phyloP scores from a whole-genome alignment of 2,329 filamentous ascomycete species.

The Dactylonectria macrodidyma region DNA sequence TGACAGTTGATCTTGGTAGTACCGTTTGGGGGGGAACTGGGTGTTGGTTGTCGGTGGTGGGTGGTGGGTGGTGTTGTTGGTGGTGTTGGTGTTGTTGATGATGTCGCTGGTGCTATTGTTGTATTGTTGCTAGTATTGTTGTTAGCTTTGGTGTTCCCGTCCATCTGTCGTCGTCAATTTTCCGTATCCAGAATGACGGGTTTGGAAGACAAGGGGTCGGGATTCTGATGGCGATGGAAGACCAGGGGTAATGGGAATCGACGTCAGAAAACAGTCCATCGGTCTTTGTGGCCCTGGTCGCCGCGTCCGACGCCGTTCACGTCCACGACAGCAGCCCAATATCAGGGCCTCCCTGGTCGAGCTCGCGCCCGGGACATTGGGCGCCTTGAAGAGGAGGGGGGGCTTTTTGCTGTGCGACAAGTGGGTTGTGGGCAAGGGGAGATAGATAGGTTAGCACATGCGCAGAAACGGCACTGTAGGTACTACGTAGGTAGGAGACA shows the following conservation, averaged over 20 bases:
- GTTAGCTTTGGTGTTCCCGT: background rate
- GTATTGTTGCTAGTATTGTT: background rate
- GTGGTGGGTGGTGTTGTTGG: background rate
- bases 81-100: background rate
- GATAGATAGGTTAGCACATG: too few relatives aligned
- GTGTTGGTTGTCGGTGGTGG: background rate
- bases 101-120: too few relatives aligned
- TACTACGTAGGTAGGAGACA: background rate
- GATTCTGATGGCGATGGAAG: constrained; percentile 1
- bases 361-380: constrained; percentile 7
- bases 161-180: background rate
- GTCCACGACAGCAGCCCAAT: constrained; percentile 5
- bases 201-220: constrained; percentile 2
- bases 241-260: constrained; percentile 12
- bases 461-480: too few relatives aligned
- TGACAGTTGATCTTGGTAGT: background rate
- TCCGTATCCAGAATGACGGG: background rate
- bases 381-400: background rate
- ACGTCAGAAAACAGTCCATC: constrained; percentile 15
- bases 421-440: constrained; percentile 21
- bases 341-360: constrained; percentile 7
- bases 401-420: constrained; percentile 6
- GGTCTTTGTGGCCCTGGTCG: constrained; percentile 20
- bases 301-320: constrained; percentile 14
- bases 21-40: background rate